Base-by-base conservation (phyloP, 2,329 filamentous ascomycete genomes). In the Diaporthe eres region DNA sequence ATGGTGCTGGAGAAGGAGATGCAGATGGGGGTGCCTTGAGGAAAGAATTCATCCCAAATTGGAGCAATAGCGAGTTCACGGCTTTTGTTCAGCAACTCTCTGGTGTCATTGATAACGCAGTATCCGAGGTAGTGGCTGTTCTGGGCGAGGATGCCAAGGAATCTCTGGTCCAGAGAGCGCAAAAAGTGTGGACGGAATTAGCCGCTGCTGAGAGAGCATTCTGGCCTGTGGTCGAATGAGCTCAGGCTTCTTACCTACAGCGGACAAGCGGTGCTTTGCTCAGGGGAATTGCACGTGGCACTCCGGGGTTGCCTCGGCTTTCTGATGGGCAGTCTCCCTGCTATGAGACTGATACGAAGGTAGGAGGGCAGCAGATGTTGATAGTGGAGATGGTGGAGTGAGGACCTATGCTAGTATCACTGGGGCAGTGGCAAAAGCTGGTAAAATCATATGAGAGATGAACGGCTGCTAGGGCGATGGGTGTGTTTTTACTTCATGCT, bases 21-120 rank as follows among this genome's bases (percentile, higher is more conserved):
- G 85, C 85, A 0, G 92, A 94, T 81, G 92, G 92, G 0, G 92
- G 92, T 0, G 92, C 92, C 7, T 82, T 94, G 82, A 86, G 92
- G 74, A 86, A 86, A 68, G 88, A 90, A 80, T 93, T 94, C 77
- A 94, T 94, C 75, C 89, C 89, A 0, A 94, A 94, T 79, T 94
- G 92, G 93, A 91, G 90, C 60, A 91, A 89, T 77, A 78, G 81
- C 3, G 90, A 91, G 79, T 94, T 94, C 81, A 85, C 85, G 51
- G 83, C 79, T 70, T 93, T 93, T 84, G 92, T 93, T 19, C 84
- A 88, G 72, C 83, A 85, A 67, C 85, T 93, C 74, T 89, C 87
- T 37, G 83, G 81, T 31, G 85, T 93, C 10, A 84, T 93, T 74
- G 90, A 93, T 81, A 85, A 87, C 31, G 86, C 88, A 63, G 89